Base-by-base conservation (phyloP, 331 rosid species). In the Quercus lobata region DNA sequence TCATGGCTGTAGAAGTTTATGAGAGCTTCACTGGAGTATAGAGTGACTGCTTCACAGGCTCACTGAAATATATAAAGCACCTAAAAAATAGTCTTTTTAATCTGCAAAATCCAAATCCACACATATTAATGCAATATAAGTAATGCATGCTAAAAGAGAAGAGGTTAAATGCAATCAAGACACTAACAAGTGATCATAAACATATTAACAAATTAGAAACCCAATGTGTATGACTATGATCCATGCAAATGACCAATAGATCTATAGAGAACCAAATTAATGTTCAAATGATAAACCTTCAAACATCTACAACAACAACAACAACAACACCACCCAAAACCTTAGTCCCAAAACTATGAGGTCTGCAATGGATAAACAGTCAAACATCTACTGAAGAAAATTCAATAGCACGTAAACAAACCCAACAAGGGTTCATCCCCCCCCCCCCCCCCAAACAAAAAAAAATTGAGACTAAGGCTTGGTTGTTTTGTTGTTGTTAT, bases 1-100 rank as follows among this genome's bases (percentile, higher is more conserved):
- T 92, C 98, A 94, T 92, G 70, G 78, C 87, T 77, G 72, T 73
- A 74, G 71, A 61, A 73, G 71, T 75, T 85, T 74, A 29, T 6
- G 32, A 53, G 73, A 55, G 60, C 60, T 74, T 75, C 29, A 69
- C 81, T 60, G 25, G 71, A 14, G 37, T 37, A 35, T 12, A 55
- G 63, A 58, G 5, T 57, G 9, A 29, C 35, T 44, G 18, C 81
- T 79, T 79, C 86, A 80, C 86, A 21, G 41, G 78, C 69, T 52
- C 77, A 52, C 79, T 29, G 65, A 54, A 85, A 71, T 54, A 35
- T 54, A 82, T 19, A 34, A 34, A 68, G 72, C 72, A 83, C 54
- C 60, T 49, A 74, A 56, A 75, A 18, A 32, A 72, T 76, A 53
- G 60, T 71, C 60, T 61, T 81, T 52, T 52, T 80, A 74, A 44